These are phyloP conservation scores for Aspergillus oerlinghausenensis DNA, from an alignment of 2,329 filamentous ascomycete genomes.

Conservation along the genomic window DNA sequence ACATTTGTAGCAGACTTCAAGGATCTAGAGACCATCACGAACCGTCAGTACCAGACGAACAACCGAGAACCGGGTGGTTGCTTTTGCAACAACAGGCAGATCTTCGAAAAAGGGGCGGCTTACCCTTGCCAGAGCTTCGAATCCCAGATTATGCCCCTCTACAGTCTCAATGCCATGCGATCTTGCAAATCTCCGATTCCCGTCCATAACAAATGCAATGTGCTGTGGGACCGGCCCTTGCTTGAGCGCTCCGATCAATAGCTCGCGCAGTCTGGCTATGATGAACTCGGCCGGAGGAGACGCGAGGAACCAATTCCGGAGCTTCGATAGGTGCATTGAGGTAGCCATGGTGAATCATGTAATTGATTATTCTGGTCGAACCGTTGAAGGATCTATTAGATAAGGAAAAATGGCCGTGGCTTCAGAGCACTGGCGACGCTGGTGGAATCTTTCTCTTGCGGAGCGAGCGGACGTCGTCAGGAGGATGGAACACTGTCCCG, in stretches of 20 bases:
- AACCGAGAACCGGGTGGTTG: slow-evolving; percentile 1
- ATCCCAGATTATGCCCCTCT: slow-evolving; percentile 92
- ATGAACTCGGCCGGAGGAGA: slow-evolving; percentile 91
- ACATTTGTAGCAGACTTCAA: slow-evolving; percentile 97
- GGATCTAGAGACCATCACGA: slow-evolving; percentile 54
- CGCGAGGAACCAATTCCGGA: slow-evolving; percentile 72
- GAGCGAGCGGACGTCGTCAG: neutral
- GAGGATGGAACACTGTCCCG: neutral
- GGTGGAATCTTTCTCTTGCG: neutral
- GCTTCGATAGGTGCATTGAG: slow-evolving; percentile 56
- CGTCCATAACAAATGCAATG: slow-evolving; percentile 99
- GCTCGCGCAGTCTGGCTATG: slow-evolving; percentile 71
- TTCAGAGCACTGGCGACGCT: neutral
- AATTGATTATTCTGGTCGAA: slow-evolving; percentile 1
- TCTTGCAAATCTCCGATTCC: slow-evolving; percentile 87
- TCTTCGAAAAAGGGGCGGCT: slow-evolving; percentile 24
- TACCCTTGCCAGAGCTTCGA: slow-evolving; percentile 87
- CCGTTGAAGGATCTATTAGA: neutral
- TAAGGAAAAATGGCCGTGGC: neutral
- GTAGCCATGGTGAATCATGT: slow-evolving; percentile 33
- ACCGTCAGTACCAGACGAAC: neutral
- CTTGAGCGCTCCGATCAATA: slow-evolving; percentile 80
- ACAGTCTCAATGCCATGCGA: slow-evolving; percentile 91
- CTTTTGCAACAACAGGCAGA: neutral
- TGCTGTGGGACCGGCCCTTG: slow-evolving; percentile 92